A percentile compares a stretch with the other conserved stretches of the same genome.
phyloP scores from a whole-genome alignment of 169 alveolate species.

The Pseudocohnilembus persalinus region DNA sequence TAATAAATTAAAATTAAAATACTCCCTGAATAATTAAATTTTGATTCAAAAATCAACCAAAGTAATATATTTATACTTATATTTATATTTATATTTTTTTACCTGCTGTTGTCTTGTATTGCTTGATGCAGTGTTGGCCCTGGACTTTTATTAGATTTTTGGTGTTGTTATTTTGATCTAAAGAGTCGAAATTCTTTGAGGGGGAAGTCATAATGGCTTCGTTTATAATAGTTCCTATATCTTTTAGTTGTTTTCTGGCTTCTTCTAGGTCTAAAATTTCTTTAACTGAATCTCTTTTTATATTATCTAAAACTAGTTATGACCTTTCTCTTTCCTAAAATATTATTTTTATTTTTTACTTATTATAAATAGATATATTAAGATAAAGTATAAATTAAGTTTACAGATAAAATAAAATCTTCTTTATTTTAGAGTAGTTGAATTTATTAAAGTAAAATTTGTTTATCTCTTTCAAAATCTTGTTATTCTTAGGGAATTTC shows the following conservation, averaged over 20 bases:
- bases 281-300: conserved; percentile 59
- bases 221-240: conserved; percentile 55
- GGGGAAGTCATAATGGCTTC: conserved; percentile 22
- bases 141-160: not conserved
- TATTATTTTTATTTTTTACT: no score
- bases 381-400: no score
- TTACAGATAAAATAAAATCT: no score
- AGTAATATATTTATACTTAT: no score
- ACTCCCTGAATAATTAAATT: no score
- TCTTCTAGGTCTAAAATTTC: conserved; percentile 50
- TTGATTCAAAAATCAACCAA: no score
- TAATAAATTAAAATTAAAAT: no score
- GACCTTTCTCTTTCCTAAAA: conserved; percentile 36
- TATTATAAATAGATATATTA: no score
- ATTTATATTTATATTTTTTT: no score
- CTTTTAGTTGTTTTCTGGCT: conserved; percentile 49
- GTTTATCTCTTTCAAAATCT: conserved; percentile 54
- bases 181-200: not conserved
- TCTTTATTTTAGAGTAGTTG: conserved; percentile 49
- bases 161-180: not conserved
- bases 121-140: conserved; percentile 20
- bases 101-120: conserved; percentile 4
- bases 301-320: conserved; percentile 40
- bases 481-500: conserved; percentile 65
- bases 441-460: conserved; percentile 46